Evolutionary conservation across 352 stramenopile species (phyloP).

Genomic region (Elongisporangium senticosum): DNA sequence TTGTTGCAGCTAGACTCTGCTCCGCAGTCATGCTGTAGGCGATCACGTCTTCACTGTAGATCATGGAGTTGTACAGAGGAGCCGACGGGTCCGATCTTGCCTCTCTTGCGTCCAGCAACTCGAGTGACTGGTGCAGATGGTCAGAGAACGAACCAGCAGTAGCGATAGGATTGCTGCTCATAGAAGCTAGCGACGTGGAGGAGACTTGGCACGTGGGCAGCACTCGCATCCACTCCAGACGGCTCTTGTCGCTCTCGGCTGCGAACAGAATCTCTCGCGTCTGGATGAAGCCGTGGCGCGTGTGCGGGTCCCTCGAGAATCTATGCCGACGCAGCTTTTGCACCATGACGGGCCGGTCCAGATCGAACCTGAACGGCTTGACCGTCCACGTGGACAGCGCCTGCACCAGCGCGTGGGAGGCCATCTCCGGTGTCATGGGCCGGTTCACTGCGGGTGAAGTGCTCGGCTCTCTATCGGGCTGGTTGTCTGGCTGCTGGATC

Average conservation of each 20-base stretch:
- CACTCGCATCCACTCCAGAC: constrained; percentile 24
- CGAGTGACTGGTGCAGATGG: constrained; percentile 12
- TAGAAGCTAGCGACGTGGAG: neutral
- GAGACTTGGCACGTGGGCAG: constrained; percentile 10
- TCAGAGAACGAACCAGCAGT: constrained; percentile 5
- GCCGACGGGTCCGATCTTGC: neutral
- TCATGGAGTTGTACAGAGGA: neutral
- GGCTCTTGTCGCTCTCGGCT: constrained; percentile 23
- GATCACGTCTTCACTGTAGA: neutral
- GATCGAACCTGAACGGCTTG: constrained; percentile 31
- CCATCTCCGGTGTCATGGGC: neutral
- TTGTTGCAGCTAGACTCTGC: neutral
- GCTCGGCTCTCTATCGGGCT: neutral
- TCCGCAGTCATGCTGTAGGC: neutral
- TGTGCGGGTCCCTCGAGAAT: constrained; percentile 20
- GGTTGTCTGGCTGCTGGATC: neutral
- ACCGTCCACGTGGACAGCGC: constrained; percentile 30
- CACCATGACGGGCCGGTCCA: constrained; percentile 25
- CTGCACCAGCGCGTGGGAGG: neutral
- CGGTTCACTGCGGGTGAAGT: neutral
- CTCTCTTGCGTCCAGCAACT: constrained; percentile 9
- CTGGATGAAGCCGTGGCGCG: constrained; percentile 30
- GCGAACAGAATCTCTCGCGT: constrained; percentile 33
- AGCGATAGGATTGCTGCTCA: neutral
- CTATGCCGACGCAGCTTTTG: constrained; percentile 27